Percentiles rank a stretch among this genome's conserved stretches.
Evolutionary conservation across 2,329 filamentous ascomycete genomes (phyloP).

Genomic region (Monosporascus sp.): DNA sequence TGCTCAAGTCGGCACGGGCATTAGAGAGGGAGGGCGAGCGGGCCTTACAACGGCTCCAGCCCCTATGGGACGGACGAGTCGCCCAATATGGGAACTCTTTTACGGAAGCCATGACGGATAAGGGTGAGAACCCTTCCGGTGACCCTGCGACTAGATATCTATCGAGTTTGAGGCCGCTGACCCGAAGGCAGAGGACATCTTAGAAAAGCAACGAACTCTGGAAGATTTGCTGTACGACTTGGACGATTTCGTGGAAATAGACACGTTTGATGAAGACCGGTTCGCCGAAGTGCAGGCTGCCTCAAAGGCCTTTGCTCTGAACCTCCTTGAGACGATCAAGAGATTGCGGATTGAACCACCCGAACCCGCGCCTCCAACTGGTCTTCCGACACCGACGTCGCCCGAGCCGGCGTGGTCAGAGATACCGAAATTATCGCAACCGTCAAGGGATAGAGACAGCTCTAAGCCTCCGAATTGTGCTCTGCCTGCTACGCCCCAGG

Average conservation of each 20-base stretch:
- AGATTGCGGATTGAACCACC: conserved; percentile 23
- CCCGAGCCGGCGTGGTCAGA: conserved; percentile 24
- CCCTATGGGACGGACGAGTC: conserved; percentile 31
- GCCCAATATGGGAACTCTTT: conserved; percentile 32
- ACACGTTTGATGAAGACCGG: conserved; percentile 29
- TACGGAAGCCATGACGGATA: conserved; percentile 28
- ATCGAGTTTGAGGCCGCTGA: conserved; percentile 7
- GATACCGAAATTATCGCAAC: conserved; percentile 5
- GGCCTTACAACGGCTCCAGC: conserved; percentile 31
- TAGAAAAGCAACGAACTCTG: conserved; percentile 22
- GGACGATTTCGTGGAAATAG: conserved; percentile 34
- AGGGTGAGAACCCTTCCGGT: conserved; percentile 21
- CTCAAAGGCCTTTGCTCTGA: conserved; percentile 34
- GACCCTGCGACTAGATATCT: not conserved
- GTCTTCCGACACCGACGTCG: conserved; percentile 5
- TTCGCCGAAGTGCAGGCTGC: conserved; percentile 34
- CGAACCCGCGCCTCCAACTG: conserved; percentile 1
- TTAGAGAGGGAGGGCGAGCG: conserved; percentile 33
- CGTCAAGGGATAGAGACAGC: conserved; percentile 5
- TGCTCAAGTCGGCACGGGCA: conserved; percentile 28
- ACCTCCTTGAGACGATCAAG: conserved; percentile 30
- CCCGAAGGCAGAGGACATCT: conserved; percentile 11
- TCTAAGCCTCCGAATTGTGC: conserved; percentile 4
- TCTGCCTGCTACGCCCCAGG: conserved; percentile 3
- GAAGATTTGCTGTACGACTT: conserved; percentile 39